A percentile compares a stretch with the other conserved stretches of the same genome.
Evolutionary conservation across 106 monocot genomes (phyloP).

Genomic region (Xerophyta viscosa): DNA sequence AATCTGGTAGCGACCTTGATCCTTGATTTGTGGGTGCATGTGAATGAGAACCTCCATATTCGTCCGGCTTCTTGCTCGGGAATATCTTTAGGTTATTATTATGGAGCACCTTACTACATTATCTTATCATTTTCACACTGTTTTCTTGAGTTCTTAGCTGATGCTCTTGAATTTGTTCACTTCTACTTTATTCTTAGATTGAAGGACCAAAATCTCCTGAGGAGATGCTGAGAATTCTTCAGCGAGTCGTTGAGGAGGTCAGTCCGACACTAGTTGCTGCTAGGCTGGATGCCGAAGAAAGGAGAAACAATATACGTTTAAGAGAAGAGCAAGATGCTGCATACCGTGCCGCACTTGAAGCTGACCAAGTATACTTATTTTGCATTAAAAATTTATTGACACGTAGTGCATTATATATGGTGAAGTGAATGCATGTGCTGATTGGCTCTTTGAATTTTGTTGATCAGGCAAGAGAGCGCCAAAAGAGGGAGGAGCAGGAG

Average conservation of each 20-base stretch:
- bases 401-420: not conserved
- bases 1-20: too few relatives aligned
- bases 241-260: conserved; percentile 78
- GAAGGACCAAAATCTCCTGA: conserved; percentile 77
- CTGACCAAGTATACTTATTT: conserved; percentile 55
- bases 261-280: conserved; percentile 43
- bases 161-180: not conserved
- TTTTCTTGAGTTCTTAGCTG: not conserved
- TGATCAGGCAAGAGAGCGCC: conserved; percentile 81
- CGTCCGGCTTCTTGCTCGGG: too few relatives aligned
- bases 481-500: conserved; percentile 74
- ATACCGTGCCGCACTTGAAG: conserved; percentile 83
- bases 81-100: too few relatives aligned
- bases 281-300: conserved; percentile 82
- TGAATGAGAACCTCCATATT: too few relatives aligned
- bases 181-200: conserved; percentile 26
- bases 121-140: too few relatives aligned
- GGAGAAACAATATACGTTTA: conserved; percentile 60
- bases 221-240: conserved; percentile 72
- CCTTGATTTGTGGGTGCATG: too few relatives aligned
- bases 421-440: not conserved
- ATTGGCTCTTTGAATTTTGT: not conserved
- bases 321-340: conserved; percentile 98
- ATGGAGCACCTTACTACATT: too few relatives aligned
- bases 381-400: not conserved